These are phyloP conservation scores for Dioscorea alata DNA, from an alignment of 106 monocot species.

Conservation along the genomic window DNA sequence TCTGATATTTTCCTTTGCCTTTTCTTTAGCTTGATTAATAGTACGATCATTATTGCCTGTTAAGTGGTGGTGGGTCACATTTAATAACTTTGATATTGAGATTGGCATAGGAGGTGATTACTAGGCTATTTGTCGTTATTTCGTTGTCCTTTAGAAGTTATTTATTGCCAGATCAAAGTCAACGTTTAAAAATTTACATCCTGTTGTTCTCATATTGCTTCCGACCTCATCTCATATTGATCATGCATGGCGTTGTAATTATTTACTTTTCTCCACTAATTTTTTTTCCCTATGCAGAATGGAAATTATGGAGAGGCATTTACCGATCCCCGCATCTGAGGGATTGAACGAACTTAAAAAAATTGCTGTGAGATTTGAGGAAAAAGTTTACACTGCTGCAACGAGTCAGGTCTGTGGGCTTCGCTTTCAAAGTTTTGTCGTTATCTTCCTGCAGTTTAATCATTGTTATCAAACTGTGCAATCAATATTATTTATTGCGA, in stretches of 20 bases:
- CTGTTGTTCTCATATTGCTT: background rate
- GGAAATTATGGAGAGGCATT: constrained; percentile 71
- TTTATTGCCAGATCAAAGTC: background rate
- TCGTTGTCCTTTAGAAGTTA: background rate
- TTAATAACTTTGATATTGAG: no score
- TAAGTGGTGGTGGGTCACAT: background rate
- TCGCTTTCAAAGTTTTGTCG: background rate
- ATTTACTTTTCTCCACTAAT: background rate
- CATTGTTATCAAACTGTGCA: background rate
- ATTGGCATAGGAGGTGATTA: no score
- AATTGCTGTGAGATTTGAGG: constrained; percentile 77
- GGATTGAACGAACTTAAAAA: constrained; percentile 63
- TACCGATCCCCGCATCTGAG: constrained; percentile 55
- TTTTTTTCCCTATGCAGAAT: constrained; percentile 37
- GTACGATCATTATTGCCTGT: background rate
- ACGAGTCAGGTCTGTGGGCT: constrained; percentile 46
- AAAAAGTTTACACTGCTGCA: constrained; percentile 76
- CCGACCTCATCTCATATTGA: background rate
- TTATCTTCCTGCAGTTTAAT: background rate
- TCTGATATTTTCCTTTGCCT: background rate
- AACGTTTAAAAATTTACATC: background rate
- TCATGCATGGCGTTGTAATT: background rate
- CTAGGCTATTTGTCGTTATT: background rate
- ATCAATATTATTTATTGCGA: background rate
- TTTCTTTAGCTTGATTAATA: background rate